These are phyloP conservation scores for Tetrapisispora nanseiensis DNA, from an alignment of 805 yeast genomes.

Conservation along the genomic window DNA sequence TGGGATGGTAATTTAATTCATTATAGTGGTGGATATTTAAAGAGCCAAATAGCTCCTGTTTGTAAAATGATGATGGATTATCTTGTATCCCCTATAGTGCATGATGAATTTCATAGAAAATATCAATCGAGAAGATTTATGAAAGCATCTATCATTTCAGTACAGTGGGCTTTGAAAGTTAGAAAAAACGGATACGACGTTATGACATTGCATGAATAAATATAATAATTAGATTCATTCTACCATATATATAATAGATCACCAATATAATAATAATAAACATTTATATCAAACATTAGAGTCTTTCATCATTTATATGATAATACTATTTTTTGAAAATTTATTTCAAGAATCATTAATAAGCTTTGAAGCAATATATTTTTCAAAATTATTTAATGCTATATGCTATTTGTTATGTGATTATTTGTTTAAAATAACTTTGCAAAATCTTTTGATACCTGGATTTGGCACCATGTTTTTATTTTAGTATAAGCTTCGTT, in stretches of 20 bases:
- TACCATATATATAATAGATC: background rate
- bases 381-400: background rate
- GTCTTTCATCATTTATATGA: too few relatives aligned
- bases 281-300: background rate
- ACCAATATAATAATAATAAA: background rate
- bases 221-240: background rate
- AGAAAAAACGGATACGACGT: slow-evolving; percentile 31
- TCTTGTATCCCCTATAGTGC: slow-evolving; percentile 68
- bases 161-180: slow-evolving; percentile 70
- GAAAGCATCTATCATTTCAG: slow-evolving; percentile 71
- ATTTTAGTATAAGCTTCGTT: slow-evolving; percentile 12
- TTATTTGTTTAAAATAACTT: slow-evolving; percentile 4
- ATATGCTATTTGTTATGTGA: slow-evolving; percentile 2
- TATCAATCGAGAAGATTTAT: slow-evolving; percentile 82
- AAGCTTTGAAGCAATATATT: background rate
- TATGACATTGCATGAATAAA: slow-evolving; percentile 31
- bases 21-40: slow-evolving; percentile 83
- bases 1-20: slow-evolving; percentile 87
- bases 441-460: slow-evolving; percentile 4
- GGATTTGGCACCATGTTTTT: slow-evolving; percentile 6
- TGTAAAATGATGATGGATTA: slow-evolving; percentile 69
- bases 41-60: slow-evolving; percentile 60
- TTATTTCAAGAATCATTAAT: too few relatives aligned
- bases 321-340: too few relatives aligned
- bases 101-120: slow-evolving; percentile 88